Evolutionary conservation across 2,329 filamentous ascomycete genomes (phyloP), one percentile per base, ranked within the genome.

Genomic region (Colletotrichum godetiae): DNA sequence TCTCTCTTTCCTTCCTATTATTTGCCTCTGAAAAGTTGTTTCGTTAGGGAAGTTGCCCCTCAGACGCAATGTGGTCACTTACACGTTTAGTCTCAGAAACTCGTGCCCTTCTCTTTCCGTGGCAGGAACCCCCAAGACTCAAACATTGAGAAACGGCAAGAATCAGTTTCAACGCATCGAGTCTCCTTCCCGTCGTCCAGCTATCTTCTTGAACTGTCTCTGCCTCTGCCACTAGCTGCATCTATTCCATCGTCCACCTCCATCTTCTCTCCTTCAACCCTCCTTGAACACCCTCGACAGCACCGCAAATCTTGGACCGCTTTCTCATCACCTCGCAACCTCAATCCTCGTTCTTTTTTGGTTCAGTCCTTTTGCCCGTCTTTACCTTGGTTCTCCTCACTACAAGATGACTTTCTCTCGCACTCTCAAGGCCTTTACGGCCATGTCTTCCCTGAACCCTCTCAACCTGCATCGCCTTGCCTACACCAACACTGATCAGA

Each of bases 401-500:
- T 29, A n/a, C 62, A 57, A 31, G 52, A 65, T 65, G 62, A 65
- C 62, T 15, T 15, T 65, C 12, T 65, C 62, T 22, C 62, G 62
- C 53, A 11, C 52, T 15, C 62, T 65, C 62, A 65, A 65, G 62
- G 62, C 64, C 55, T 37, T 68, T 10, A 59, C 70, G 46, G 70
- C 55, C 33, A 64, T 72, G 62, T 60, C 63, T 46, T 64, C 67
- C 52, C 59, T 60, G 46, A 72, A 37, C 46, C 76, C 12, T 12
- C 33, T 52, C n/a, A 12, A 61, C n/a, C 31, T 65, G 68, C 27
- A 68, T 74, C 15, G 78, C 76, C 59, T 76, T 82, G 64, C 77
- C 77, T 66, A 37, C 22, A 7, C 24, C 29, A 76, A 79, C 46
- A 77, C 77, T 42, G 78, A 80, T 15, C 82, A 83, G 74, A 80